Conservation (phyloP, 352 stramenopile genomes). For the Aphanomyces astaci region DNA sequence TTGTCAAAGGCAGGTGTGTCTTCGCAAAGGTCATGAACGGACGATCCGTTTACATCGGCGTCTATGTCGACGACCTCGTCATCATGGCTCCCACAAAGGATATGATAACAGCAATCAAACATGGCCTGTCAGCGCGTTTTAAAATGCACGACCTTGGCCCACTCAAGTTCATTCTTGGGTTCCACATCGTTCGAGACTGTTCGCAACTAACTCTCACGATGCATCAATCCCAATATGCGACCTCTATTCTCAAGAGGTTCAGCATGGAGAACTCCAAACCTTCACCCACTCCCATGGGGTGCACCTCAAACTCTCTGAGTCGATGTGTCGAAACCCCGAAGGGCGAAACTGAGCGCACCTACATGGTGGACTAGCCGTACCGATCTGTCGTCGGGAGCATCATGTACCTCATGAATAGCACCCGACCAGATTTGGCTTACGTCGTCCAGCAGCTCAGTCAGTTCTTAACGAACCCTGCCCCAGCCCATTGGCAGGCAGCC, state of each 20-base stretch:
- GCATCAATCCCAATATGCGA: neutral
- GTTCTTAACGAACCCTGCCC: conserved; percentile 22
- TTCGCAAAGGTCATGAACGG: no score
- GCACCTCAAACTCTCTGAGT: neutral
- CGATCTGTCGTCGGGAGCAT: conserved; percentile 17
- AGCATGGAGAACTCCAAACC: neutral
- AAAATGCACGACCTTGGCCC: neutral
- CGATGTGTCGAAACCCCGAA: neutral
- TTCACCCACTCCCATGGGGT: neutral
- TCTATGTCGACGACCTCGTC: neutral
- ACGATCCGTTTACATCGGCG: no score
- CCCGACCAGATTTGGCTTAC: conserved; percentile 5
- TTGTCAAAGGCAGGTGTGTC: no score
- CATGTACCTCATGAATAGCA: conserved; percentile 24
- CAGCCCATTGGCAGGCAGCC: conserved; percentile 23
- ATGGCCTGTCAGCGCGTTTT: neutral
- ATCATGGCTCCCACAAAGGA: neutral
- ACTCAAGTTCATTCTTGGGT: neutral
- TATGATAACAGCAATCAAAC: neutral
- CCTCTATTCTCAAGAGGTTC: neutral
- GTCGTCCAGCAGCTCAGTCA: conserved; percentile 25
- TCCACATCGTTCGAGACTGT: neutral
- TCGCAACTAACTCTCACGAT: neutral
- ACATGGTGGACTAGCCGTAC: neutral
- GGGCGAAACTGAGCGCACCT: neutral